phyloP scores from a whole-genome alignment of 352 stramenopile genomes.

The Globisporangium camurandrum region DNA sequence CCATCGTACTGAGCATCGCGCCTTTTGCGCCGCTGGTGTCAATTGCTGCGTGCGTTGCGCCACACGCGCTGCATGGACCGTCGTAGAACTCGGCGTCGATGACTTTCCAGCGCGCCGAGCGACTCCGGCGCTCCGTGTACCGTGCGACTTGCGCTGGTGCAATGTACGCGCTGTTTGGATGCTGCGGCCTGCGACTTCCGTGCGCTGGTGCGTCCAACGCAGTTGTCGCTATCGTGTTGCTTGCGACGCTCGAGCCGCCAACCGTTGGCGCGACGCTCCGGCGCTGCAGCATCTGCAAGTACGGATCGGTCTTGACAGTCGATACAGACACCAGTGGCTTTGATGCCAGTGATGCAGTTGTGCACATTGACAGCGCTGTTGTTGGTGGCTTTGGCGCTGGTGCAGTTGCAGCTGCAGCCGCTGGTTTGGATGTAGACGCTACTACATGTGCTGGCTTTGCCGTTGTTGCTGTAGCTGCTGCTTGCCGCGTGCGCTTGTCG shows the following conservation, averaged over 20 bases:
- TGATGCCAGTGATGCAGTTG: not conserved
- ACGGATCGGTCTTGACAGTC: constrained; percentile 49
- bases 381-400: constrained; percentile 2
- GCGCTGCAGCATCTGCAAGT: constrained; percentile 77
- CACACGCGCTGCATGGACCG: constrained; percentile 39
- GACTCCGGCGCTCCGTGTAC: constrained; percentile 37
- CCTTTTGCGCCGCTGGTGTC: constrained; percentile 27
- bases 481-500: constrained; percentile 35
- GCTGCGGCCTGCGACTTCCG: constrained; percentile 5
- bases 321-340: not conserved
- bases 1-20: constrained; percentile 52
- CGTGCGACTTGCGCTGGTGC: constrained; percentile 37
- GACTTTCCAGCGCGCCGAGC: constrained; percentile 58
- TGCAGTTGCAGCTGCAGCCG: not conserved
- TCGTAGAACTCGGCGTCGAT: constrained; percentile 70
- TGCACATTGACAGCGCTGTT: not conserved
- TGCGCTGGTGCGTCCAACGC: not conserved
- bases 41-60: constrained; percentile 32
- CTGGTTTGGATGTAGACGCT: not conserved
- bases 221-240: constrained; percentile 9
- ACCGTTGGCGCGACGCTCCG: constrained; percentile 31
- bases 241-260: too few species aligned
- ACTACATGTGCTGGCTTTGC: constrained; percentile 1
- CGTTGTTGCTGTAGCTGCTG: constrained; percentile 7
- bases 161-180: constrained; percentile 63